A percentile compares a stretch with the other conserved stretches of the same genome.
These are phyloP conservation scores for Candida wancherniae DNA, from an alignment of 805 yeast species.

Conservation along the genomic window DNA sequence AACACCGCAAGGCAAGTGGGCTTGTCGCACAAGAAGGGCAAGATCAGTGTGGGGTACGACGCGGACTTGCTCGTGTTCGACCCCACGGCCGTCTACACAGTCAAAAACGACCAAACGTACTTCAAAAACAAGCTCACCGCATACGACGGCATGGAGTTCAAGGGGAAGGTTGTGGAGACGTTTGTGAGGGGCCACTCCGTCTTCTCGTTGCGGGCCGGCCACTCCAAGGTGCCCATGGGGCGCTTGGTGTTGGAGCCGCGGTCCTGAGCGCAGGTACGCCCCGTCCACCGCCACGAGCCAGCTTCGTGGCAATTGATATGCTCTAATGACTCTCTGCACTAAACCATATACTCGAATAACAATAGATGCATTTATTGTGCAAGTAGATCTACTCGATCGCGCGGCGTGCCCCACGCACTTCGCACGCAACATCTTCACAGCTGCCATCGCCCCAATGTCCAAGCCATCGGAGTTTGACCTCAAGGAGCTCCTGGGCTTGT, in stretches of 20 bases:
- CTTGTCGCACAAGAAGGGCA: slow-evolving; percentile 65
- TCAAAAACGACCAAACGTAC: slow-evolving; percentile 51
- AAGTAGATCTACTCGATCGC: too few relatives aligned
- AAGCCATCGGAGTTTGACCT: too few relatives aligned
- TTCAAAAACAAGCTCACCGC: slow-evolving; percentile 90
- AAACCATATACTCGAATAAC: too few relatives aligned
- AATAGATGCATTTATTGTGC: too few relatives aligned
- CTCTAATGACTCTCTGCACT: too few relatives aligned
- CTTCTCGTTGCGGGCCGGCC: slow-evolving; percentile 54
- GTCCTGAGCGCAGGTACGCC: slow-evolving; percentile 13
- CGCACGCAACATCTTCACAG: too few relatives aligned
- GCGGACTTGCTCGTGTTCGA: slow-evolving; percentile 88
- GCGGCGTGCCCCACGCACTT: too few relatives aligned
- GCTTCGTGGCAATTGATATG: too few relatives aligned
- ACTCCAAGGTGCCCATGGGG: slow-evolving; percentile 55
- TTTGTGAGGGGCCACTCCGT: slow-evolving; percentile 71
- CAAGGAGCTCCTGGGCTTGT: slow-evolving; percentile 10
- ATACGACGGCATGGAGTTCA: slow-evolving; percentile 63
- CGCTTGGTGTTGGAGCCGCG: slow-evolving; percentile 58
- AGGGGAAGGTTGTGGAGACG: slow-evolving; percentile 77
- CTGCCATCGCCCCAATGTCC: too few relatives aligned
- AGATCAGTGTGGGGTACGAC: slow-evolving; percentile 67
- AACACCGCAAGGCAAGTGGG: slow-evolving; percentile 89
- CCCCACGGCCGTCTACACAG: slow-evolving; percentile 45
- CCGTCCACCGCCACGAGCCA: too few relatives aligned